Base-by-base conservation (phyloP, 306 rosid species). In the Cucumis melo region DNA sequence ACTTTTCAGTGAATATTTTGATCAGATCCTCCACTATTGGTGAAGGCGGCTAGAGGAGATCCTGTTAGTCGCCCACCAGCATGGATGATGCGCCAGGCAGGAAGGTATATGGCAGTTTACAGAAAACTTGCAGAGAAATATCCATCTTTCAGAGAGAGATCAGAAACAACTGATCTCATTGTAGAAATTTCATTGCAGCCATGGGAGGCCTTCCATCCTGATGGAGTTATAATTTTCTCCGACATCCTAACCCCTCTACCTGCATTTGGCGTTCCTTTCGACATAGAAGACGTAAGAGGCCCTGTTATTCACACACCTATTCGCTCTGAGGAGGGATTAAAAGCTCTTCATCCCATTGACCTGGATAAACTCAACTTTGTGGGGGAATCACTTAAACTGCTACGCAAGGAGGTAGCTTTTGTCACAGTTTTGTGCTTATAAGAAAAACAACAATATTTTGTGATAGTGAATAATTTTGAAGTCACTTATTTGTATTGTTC, bases 171-270 rank as follows among this genome's bases (percentile, higher is more conserved):
- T 81, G 99, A 94, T 83, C 97, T 94, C 86, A 91, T 94, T 76
- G 97, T 94, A 81, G 93, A 94, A 92, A 94, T 94, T 90, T 94
- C 99, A 78, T 89, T 94, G 96, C 99, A 94, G 95, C 99, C 99
- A 65, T 94, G 99, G 97, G 83, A 88, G 80, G 97, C 99, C 78
- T 94, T 94, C 83, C 89, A 80, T 82, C 99, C 97, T 19, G 99
- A 94, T 61, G 99, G 99, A 79, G 99, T 94, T 14, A 94, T 94
- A 55, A 90, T 92, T 73, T 94, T 94, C 90, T 94, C 99, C 1
- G 97, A 94, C 80, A 94, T 94, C 79, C 96, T 94, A 62, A 94
- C 98, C 48, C 97, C 98, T 81, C 89, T 94, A 53, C 99, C 99
- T 32, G 96, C 99, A 19, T 89, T 94, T 13, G 99, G 99, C 38